These are phyloP conservation scores for Aureobasidium melanogenum DNA, from an alignment of 2,329 filamentous ascomycete species.

Conservation along the genomic window DNA sequence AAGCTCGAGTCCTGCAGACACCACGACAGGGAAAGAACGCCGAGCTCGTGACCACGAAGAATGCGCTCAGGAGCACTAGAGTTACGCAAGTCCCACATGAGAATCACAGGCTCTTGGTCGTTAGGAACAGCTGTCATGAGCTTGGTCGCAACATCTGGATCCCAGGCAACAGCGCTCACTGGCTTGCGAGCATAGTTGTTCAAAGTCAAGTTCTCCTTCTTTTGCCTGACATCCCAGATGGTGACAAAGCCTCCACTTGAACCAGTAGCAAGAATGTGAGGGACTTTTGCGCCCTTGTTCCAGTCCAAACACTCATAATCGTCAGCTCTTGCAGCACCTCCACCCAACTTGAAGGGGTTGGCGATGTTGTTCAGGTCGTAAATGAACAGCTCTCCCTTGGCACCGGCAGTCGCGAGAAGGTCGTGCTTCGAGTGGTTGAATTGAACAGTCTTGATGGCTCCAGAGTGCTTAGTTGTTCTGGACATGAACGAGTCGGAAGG, in stretches of 20 bases:
- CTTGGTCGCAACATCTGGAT: conserved; percentile 86
- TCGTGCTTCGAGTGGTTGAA: conserved; percentile 93
- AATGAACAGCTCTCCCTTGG: conserved; percentile 92
- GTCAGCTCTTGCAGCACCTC: conserved; percentile 77
- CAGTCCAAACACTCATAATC: conserved; percentile 95
- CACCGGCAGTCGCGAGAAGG: conserved; percentile 82
- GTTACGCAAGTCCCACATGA: conserved; percentile 92
- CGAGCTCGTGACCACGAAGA: conserved; percentile 86
- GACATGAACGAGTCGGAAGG: conserved; percentile 69
- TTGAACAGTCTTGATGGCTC: conserved; percentile 86
- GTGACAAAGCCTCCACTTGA: conserved; percentile 91
- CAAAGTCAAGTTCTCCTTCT: conserved; percentile 91
- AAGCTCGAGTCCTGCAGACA: conserved; percentile 84
- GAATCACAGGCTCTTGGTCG: conserved; percentile 77
- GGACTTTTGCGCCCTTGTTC: conserved; percentile 79
- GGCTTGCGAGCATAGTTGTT: conserved; percentile 85
- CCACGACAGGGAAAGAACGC: conserved; percentile 90
- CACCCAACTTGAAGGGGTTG: conserved; percentile 82
- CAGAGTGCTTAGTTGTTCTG: conserved; percentile 80
- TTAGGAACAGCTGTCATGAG: conserved; percentile 86
- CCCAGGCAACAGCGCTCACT: conserved; percentile 94
- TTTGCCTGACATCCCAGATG: conserved; percentile 96
- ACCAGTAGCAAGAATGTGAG: conserved; percentile 91
- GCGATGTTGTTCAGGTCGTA: conserved; percentile 87
- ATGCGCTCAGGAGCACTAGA: conserved; percentile 88